Evolutionary conservation across 2,329 filamentous ascomycete genomes (phyloP).

Genomic region (Onygenales sp.): DNA sequence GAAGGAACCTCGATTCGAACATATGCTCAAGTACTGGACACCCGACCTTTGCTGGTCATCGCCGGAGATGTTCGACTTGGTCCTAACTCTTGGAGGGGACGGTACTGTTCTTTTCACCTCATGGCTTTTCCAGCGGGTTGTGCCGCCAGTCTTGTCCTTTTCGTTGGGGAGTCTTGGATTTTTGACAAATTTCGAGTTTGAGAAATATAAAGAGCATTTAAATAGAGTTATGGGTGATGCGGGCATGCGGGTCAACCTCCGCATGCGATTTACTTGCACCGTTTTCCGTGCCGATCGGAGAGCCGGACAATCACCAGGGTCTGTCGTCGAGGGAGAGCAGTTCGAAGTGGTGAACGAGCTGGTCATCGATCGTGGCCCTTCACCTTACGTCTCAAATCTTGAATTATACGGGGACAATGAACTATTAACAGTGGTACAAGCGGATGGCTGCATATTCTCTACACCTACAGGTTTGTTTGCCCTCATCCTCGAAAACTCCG

Average conservation of each 20-base stretch:
- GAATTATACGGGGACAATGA: conserved; percentile 95
- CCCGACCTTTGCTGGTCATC: conserved; percentile 89
- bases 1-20: conserved; percentile 64
- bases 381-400: conserved; percentile 91
- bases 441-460: conserved; percentile 94
- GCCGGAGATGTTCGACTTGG: conserved; percentile 91
- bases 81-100: conserved; percentile 86
- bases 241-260: conserved; percentile 93
- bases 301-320: conserved; percentile 39
- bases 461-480: conserved; percentile 65
- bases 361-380: conserved; percentile 94
- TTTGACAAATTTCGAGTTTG: conserved; percentile 92
- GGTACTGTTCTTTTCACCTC: conserved; percentile 95
- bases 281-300: conserved; percentile 64
- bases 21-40: conserved; percentile 92
- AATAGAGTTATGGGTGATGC: conserved; percentile 85
- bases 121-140: conserved; percentile 93
- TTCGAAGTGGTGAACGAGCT: conserved; percentile 98
- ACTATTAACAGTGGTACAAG: conserved; percentile 88
- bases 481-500: conserved; percentile 1
- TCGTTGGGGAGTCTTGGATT: conserved; percentile 88
- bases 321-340: conserved; percentile 82
- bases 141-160: conserved; percentile 88
- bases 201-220: conserved; percentile 77
- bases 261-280: conserved; percentile 98